phyloP scores from a whole-genome alignment of 306 rosid species.

The Vicia faba region DNA sequence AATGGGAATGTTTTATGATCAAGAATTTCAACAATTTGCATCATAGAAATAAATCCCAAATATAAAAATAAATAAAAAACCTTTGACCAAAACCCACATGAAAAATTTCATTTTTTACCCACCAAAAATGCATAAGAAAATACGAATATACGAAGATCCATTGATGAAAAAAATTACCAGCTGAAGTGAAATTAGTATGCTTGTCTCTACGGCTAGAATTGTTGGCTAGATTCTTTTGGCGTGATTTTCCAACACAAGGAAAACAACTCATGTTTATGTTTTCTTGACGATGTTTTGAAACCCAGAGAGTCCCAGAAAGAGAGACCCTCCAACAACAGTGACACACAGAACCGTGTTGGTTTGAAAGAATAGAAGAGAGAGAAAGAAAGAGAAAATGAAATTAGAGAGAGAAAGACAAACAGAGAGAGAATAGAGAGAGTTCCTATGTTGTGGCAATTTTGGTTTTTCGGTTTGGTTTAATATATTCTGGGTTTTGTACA shows the following conservation, averaged over 20 bases:
- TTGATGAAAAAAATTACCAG: slow-evolving; percentile 42
- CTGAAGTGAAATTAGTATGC: slow-evolving; percentile 38
- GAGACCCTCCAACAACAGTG: slow-evolving; percentile 30
- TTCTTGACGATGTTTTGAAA: slow-evolving; percentile 14
- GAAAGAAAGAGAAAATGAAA: background rate
- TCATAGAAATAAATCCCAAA: background rate
- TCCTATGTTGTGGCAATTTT: slow-evolving; percentile 14
- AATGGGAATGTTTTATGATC: background rate
- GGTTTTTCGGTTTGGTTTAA: slow-evolving; percentile 19
- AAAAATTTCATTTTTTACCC: background rate
- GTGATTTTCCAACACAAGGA: slow-evolving; percentile 51
- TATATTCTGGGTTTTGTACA: slow-evolving; percentile 24
- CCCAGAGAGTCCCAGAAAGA: slow-evolving; percentile 20
- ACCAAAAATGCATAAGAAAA: background rate
- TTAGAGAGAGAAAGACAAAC: background rate
- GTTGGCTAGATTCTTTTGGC: slow-evolving; percentile 37
- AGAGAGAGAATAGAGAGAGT: background rate
- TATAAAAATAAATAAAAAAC: background rate
- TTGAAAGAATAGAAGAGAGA: background rate
- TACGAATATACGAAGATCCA: background rate
- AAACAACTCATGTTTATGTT: slow-evolving; percentile 85
- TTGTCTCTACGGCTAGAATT: slow-evolving; percentile 27
- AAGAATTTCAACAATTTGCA: background rate
- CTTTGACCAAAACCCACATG: slow-evolving; percentile 34
- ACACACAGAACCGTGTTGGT: slow-evolving; percentile 30